Evolutionary conservation across 2,329 filamentous ascomycete species (phyloP).

Genomic region (Delphinella strobiligena): DNA sequence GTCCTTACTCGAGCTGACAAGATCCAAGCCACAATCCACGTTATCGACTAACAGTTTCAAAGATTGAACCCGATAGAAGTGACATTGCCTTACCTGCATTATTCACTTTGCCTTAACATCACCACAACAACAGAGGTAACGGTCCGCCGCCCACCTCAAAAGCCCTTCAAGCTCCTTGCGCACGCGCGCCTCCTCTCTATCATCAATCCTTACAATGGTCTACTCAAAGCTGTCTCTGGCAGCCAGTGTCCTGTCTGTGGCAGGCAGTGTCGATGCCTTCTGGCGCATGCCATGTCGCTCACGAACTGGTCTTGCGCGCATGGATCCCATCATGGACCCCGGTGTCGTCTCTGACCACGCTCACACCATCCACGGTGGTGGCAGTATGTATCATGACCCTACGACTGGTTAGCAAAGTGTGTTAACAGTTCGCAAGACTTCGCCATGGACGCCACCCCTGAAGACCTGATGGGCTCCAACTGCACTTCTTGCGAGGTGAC

Average conservation of each 20-base stretch:
- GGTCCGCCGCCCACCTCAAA: background rate
- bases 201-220: slow-evolving; percentile 3
- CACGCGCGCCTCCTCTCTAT: background rate
- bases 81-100: background rate
- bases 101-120: background rate
- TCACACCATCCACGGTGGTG: slow-evolving; percentile 65
- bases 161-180: background rate
- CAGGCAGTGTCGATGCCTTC: slow-evolving; percentile 45
- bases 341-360: slow-evolving; percentile 51
- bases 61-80: background rate
- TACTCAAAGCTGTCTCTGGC: too few species aligned
- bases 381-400: slow-evolving; percentile 45
- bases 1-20: background rate
- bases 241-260: slow-evolving; percentile 10
- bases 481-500: slow-evolving; percentile 75
- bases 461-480: slow-evolving; percentile 45
- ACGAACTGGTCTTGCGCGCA: slow-evolving; percentile 53
- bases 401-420: background rate
- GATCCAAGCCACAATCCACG: background rate
- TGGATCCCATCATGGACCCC: slow-evolving; percentile 56
- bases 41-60: background rate
- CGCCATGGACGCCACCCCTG: slow-evolving; percentile 42
- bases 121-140: background rate
- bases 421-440: slow-evolving; percentile 44
- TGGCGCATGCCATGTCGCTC: slow-evolving; percentile 83